These are phyloP conservation scores for Aspergillus kassunensis DNA, from an alignment of 495 filamentous ascomycete species.

Conservation along the genomic window DNA sequence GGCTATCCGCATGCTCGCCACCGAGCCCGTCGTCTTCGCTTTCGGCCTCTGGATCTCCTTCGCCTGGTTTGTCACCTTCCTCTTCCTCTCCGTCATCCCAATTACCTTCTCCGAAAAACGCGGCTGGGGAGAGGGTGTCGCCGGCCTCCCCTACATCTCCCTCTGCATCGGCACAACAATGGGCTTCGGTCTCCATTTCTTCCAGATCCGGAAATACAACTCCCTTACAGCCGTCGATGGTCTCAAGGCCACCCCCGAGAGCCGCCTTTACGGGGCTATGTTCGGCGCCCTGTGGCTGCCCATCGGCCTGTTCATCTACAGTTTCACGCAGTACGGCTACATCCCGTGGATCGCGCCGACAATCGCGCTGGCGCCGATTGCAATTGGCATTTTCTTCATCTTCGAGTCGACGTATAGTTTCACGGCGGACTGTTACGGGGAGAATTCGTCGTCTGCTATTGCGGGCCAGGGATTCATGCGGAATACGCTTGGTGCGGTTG, in stretches of 20 bases:
- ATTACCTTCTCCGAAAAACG: conserved; percentile 69
- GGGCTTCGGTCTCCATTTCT: conserved; percentile 55
- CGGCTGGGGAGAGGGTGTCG: conserved; percentile 58
- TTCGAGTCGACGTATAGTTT: conserved; percentile 44
- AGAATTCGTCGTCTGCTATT: conserved; percentile 41
- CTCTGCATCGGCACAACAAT: conserved; percentile 62
- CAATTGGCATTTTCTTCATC: conserved; percentile 48
- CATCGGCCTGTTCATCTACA: conserved; percentile 73
- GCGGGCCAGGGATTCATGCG: conserved; percentile 49
- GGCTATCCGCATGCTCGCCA: conserved; percentile 67
- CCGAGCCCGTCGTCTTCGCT: conserved; percentile 69
- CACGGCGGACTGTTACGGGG: conserved; percentile 43
- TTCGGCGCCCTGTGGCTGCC: conserved; percentile 67
- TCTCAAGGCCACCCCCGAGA: conserved; percentile 41
- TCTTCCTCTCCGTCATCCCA: conserved; percentile 70
- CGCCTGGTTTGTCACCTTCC: conserved; percentile 70
- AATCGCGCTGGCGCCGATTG: conserved; percentile 45
- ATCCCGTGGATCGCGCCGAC: conserved; percentile 63
- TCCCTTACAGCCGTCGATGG: conserved; percentile 49
- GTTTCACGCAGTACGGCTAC: conserved; percentile 63
- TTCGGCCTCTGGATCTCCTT: conserved; percentile 71
- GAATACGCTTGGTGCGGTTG: conserved; percentile 45
- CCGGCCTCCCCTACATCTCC: conserved; percentile 72
- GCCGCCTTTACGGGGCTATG: conserved; percentile 59
- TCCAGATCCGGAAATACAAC: conserved; percentile 56